Conservation (phyloP, 306 rosid species). For the Quillaja saponaria region DNA sequence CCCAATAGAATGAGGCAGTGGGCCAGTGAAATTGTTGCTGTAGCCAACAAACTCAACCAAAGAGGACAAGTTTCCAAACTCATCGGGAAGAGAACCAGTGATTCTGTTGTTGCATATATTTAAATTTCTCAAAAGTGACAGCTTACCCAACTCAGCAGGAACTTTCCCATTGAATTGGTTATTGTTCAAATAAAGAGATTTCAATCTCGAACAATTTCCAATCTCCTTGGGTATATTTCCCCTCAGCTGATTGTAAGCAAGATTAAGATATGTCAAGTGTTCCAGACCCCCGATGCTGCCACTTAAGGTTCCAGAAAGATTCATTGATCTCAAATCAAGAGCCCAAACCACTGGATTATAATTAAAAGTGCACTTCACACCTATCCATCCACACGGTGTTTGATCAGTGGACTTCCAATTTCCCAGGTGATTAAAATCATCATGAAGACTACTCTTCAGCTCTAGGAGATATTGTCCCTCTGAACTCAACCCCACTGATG, state of each 20-base stretch:
- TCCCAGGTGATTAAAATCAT: conserved; percentile 39
- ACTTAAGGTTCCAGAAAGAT: conserved; percentile 68
- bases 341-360: conserved; percentile 51
- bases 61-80: conserved; percentile 70
- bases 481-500: conserved; percentile 66
- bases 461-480: conserved; percentile 72
- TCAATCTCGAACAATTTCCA: conserved; percentile 60
- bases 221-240: conserved; percentile 78
- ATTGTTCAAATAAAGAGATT: conserved; percentile 60
- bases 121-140: conserved; percentile 56
- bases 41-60: conserved; percentile 72
- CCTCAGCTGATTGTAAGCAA: conserved; percentile 50
- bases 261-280: conserved; percentile 60
- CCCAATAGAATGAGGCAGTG: conserved; percentile 76
- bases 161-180: conserved; percentile 64
- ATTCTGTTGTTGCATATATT: conserved; percentile 78
- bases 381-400: conserved; percentile 82
- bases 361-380: conserved; percentile 61
- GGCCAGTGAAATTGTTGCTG: conserved; percentile 75
- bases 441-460: conserved; percentile 58
- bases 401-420: conserved; percentile 69
- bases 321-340: conserved; percentile 55
- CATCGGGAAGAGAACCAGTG: conserved; percentile 65
- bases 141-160: conserved; percentile 67
- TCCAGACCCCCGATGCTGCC: conserved; percentile 57